Conservation (phyloP, 2,329 filamentous ascomycete species). For the Talaromyces sp. region DNA sequence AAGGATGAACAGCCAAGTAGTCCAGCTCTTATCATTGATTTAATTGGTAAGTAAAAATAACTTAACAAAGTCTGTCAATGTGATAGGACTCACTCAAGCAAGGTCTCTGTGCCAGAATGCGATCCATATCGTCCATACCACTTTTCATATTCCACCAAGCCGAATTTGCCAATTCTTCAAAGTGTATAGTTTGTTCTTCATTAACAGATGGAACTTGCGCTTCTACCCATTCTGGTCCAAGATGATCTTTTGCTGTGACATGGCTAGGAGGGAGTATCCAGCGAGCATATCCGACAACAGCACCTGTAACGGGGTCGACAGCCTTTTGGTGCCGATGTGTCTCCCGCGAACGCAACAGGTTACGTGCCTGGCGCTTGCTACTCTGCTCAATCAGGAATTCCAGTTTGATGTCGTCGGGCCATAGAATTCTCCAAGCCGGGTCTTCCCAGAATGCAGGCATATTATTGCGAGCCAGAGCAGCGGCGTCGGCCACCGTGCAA, state of each 20-base stretch:
- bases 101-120: not conserved
- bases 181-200: not conserved
- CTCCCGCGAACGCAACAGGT: not conserved
- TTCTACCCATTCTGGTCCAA: not conserved
- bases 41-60: not conserved
- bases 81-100: not conserved
- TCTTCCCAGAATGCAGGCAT: not conserved
- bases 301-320: not conserved
- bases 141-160: not conserved
- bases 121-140: not conserved
- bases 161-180: not conserved
- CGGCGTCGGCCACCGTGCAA: not conserved
- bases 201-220: not conserved
- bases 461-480: not conserved
- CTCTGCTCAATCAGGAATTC: not conserved
- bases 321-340: not conserved
- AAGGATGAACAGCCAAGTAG: not conserved
- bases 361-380: not conserved
- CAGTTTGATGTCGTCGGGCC: not conserved
- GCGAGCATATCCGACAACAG: not conserved
- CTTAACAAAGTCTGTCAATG: not conserved
- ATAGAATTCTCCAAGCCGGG: not conserved
- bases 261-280: not conserved
- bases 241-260: not conserved
- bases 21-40: not conserved